These are phyloP conservation scores for Phanerodontia chrysosporium DNA, from an alignment of 768 basidiomycete genomes.

Conservation along the genomic window DNA sequence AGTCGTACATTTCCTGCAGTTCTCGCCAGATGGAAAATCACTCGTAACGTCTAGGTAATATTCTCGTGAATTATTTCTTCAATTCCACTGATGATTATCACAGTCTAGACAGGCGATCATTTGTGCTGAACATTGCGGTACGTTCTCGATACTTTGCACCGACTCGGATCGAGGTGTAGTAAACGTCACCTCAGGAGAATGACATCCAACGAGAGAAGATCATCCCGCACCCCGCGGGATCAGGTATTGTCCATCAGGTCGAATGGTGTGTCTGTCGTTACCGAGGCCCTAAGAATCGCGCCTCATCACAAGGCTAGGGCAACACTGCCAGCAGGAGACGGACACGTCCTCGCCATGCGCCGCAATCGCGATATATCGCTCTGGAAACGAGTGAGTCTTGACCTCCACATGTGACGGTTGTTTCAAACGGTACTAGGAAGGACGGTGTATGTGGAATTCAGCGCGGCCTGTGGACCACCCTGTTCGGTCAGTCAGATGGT, in stretches of 20 bases:
- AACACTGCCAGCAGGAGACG: too few relatives aligned
- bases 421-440: background rate
- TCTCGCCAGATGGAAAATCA: conserved; percentile 8
- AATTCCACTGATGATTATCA: background rate
- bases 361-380: background rate
- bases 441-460: background rate
- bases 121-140: background rate
- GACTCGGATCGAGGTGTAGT: too few relatives aligned
- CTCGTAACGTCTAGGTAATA: conserved; percentile 10
- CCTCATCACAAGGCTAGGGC: too few relatives aligned
- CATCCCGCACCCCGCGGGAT: background rate
- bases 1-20: conserved; percentile 2
- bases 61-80: too few relatives aligned
- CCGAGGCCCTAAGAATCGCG: too few relatives aligned
- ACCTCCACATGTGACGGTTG: background rate
- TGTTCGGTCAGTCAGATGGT: background rate
- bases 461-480: background rate
- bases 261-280: conserved; percentile 7
- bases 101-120: conserved; percentile 7
- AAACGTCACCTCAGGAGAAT: background rate
- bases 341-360: background rate
- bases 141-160: background rate
- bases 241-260: conserved; percentile 4
- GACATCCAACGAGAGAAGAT: background rate
- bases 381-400: background rate